Conservation (phyloP, 2,329 filamentous ascomycete species). For the Fusarium sp. region DNA sequence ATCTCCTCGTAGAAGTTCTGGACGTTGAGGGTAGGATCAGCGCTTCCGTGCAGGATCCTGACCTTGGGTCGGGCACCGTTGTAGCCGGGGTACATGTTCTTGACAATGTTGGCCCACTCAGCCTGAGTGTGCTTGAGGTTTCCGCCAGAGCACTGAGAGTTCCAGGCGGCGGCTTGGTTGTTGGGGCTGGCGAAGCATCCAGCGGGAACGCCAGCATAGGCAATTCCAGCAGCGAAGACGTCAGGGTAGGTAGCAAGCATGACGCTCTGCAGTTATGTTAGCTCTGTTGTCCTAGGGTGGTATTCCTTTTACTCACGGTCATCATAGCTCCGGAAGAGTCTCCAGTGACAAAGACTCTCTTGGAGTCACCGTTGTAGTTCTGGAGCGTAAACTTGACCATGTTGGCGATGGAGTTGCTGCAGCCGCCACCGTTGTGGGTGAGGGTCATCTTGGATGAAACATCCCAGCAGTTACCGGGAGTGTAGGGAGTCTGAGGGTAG, state of each 20-base stretch:
- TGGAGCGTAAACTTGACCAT: conserved; percentile 23
- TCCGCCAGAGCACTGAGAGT: conserved; percentile 21
- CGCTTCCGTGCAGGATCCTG: conserved; percentile 19
- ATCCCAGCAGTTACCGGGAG: conserved; percentile 20
- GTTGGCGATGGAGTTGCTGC: conserved; percentile 21
- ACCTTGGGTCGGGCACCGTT: conserved; percentile 18
- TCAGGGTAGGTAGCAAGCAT: conserved; percentile 24
- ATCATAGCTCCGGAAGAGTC: conserved; percentile 29
- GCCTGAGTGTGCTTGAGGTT: conserved; percentile 5
- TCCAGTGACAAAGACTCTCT: conserved; percentile 24
- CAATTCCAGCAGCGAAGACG: conserved; percentile 12
- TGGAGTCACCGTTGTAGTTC: conserved; percentile 17
- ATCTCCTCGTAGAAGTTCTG: conserved; percentile 27
- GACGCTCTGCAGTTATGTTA: conserved; percentile 5
- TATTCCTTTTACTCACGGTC: not conserved
- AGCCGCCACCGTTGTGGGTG: conserved; percentile 16
- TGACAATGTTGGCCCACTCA: conserved; percentile 24
- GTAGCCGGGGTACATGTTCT: conserved; percentile 31
- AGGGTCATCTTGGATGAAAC: conserved; percentile 24
- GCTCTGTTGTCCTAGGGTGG: accelerated
- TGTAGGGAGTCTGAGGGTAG: conserved; percentile 25
- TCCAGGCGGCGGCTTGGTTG: conserved; percentile 17
- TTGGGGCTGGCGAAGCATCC: conserved; percentile 17
- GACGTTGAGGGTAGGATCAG: conserved; percentile 16
- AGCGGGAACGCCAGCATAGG: conserved; percentile 20